Evolutionary conservation across 192 early-diverging fungal species (phyloP).

Genomic region (Thamnidium elegans): DNA sequence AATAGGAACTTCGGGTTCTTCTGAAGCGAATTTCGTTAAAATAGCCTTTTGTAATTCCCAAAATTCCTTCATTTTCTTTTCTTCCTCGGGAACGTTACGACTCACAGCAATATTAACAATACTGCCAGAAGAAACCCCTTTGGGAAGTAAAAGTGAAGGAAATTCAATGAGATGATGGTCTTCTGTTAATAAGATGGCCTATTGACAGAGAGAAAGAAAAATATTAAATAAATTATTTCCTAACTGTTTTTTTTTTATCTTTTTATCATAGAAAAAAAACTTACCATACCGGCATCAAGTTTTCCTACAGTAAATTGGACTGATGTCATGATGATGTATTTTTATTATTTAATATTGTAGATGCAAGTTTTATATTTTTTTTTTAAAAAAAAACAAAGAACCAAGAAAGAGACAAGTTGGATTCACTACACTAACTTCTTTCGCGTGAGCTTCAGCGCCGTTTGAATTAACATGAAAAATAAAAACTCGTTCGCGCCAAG

Average conservation of each 20-base stretch:
- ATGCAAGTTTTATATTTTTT: no score
- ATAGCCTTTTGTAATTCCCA: slow-evolving; percentile 86
- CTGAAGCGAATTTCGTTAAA: slow-evolving; percentile 71
- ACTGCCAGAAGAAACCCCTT: slow-evolving; percentile 88
- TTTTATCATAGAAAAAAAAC: slow-evolving; percentile 5
- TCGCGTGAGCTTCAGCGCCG: no score
- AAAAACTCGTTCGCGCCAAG: no score
- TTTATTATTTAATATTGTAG: not conserved
- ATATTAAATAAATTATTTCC: not conserved
- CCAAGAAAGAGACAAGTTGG: no score
- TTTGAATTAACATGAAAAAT: no score
- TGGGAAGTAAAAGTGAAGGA: slow-evolving; percentile 92
- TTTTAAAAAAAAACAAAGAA: no score
- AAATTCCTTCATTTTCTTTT: slow-evolving; percentile 76
- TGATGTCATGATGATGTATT: slow-evolving; percentile 36
- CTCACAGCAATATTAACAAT: slow-evolving; percentile 95
- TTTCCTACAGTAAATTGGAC: slow-evolving; percentile 90
- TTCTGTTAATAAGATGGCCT: slow-evolving; percentile 90
- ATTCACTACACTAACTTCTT: no score
- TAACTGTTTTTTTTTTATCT: not conserved
- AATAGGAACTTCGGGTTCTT: slow-evolving; percentile 75
- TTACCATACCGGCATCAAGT: slow-evolving; percentile 89
- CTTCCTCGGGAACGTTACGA: slow-evolving; percentile 86
- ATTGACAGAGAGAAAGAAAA: not conserved
- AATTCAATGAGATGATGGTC: slow-evolving; percentile 99